Conservation (phyloP, 306 rosid species). For the Sophora flavescens region DNA sequence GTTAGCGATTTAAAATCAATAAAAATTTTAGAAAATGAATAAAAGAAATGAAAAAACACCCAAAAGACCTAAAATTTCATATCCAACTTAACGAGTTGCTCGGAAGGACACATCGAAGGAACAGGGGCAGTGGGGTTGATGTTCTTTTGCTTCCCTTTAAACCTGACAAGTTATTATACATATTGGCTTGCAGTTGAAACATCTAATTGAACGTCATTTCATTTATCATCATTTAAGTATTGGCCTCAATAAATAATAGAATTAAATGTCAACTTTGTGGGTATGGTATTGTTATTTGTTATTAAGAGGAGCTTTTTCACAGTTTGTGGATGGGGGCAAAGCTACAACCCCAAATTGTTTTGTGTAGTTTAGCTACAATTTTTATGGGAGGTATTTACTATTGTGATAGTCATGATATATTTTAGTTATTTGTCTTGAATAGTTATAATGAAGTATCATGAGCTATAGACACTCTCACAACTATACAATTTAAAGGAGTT, state of each 20-base stretch:
- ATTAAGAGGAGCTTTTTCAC: not conserved
- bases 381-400: slow-evolving; percentile 14
- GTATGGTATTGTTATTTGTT: slow-evolving; percentile 32
- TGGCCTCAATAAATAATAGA: no score
- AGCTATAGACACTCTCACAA: slow-evolving; percentile 18
- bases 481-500: not conserved
- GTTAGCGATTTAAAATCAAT: no score
- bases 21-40: no score
- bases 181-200: slow-evolving; percentile 17
- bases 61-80: no score
- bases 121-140: no score
- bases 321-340: slow-evolving; percentile 42
- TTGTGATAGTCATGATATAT: not conserved
- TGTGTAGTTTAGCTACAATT: slow-evolving; percentile 37
- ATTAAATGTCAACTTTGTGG: slow-evolving; percentile 44
- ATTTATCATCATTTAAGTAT: no score
- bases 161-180: no score
- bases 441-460: slow-evolving; percentile 26
- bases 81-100: no score
- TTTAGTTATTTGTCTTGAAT: slow-evolving; percentile 36
- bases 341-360: slow-evolving; percentile 34
- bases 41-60: no score
- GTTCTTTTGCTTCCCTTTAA: no score
- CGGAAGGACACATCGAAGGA: no score
- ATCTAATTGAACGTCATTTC: slow-evolving; percentile 26